A percentile compares a stretch with the other conserved stretches of the same genome.
Conservation (phyloP, 1,284 basidiomycete species). For the Apiotrichum laibachii region DNA sequence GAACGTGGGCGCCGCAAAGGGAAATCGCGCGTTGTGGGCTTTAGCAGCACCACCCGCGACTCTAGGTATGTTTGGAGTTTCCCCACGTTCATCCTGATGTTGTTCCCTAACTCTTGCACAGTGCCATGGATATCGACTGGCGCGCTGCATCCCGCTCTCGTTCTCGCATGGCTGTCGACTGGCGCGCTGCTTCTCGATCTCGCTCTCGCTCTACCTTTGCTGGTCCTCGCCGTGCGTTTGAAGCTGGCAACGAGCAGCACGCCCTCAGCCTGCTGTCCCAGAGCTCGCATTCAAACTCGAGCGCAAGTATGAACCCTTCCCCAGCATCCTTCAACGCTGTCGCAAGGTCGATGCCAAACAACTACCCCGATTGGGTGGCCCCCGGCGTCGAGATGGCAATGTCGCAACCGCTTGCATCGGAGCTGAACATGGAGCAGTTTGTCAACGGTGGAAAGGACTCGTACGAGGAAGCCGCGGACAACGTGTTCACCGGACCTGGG, state of each 20-base stretch:
- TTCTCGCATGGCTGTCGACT: conserved; percentile 72
- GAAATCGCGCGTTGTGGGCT: conserved; percentile 54
- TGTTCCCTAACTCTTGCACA: conserved; percentile 18
- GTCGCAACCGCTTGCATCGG: conserved; percentile 23
- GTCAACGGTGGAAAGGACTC: conserved; percentile 14
- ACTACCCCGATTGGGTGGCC: conserved; percentile 20
- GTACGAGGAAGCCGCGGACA: conserved; percentile 5
- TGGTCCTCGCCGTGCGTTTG: conserved; percentile 26
- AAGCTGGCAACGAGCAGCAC: conserved; percentile 47
- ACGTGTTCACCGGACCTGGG: not conserved
- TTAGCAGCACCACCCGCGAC: conserved; percentile 40
- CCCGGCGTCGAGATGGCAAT: conserved; percentile 23
- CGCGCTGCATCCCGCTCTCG: conserved; percentile 85
- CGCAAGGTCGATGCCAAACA: conserved; percentile 27
- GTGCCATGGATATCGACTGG: conserved; percentile 78
- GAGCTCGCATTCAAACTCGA: conserved; percentile 47
- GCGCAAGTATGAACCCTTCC: conserved; percentile 20
- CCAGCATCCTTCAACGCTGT: conserved; percentile 21
- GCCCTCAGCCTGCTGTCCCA: conserved; percentile 52
- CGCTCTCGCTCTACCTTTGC: conserved; percentile 47
- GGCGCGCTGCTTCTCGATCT: conserved; percentile 53
- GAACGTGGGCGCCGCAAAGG: conserved; percentile 57
- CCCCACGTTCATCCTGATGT: not conserved
- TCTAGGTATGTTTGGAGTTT: conserved; percentile 19
- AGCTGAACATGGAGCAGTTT: conserved; percentile 26